Evolutionary conservation across 2,329 filamentous ascomycete genomes (phyloP).

Genomic region (Cladosporium austrohemisphaericum): DNA sequence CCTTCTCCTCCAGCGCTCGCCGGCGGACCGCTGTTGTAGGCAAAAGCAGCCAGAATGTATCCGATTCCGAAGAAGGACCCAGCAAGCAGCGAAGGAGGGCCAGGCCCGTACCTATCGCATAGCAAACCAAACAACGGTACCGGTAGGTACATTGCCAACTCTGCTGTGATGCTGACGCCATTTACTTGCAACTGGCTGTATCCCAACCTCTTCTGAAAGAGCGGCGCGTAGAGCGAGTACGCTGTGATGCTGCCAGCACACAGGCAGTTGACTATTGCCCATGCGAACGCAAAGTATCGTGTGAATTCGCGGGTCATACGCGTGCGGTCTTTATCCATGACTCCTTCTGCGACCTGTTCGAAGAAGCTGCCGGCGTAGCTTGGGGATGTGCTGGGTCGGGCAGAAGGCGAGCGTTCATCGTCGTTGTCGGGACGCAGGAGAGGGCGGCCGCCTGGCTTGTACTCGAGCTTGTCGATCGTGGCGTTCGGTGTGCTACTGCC

Average conservation of each 20-base stretch:
- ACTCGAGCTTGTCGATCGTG: constrained; percentile 50
- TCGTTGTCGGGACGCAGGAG: constrained; percentile 38
- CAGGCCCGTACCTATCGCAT: constrained; percentile 83
- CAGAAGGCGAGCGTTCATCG: constrained; percentile 26
- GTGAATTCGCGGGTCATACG: constrained; percentile 52
- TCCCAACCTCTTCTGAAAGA: constrained; percentile 79
- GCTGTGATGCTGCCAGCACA: constrained; percentile 89
- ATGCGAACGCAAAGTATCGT: constrained; percentile 56
- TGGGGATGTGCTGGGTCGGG: constrained; percentile 37
- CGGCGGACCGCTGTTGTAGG: constrained; percentile 63
- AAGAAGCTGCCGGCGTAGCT: constrained; percentile 54
- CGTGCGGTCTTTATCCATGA: constrained; percentile 54
- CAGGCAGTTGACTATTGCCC: constrained; percentile 62
- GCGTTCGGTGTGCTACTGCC: constrained; percentile 3
- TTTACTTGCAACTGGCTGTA: constrained; percentile 95
- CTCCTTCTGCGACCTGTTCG: constrained; percentile 58
- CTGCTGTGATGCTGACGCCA: constrained; percentile 78
- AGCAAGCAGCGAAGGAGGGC: constrained; percentile 69
- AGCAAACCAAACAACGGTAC: constrained; percentile 85
- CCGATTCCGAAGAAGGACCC: constrained; percentile 72
- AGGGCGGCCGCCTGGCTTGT: constrained; percentile 39
- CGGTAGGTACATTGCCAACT: constrained; percentile 86
- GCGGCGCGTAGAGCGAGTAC: constrained; percentile 88
- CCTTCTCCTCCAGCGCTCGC: constrained; percentile 50
- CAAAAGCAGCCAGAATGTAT: constrained; percentile 76